A percentile compares a stretch with the other conserved stretches of the same genome.
phyloP scores from a whole-genome alignment of 1,284 basidiomycete species.

The Leccinum fuscescens region DNA sequence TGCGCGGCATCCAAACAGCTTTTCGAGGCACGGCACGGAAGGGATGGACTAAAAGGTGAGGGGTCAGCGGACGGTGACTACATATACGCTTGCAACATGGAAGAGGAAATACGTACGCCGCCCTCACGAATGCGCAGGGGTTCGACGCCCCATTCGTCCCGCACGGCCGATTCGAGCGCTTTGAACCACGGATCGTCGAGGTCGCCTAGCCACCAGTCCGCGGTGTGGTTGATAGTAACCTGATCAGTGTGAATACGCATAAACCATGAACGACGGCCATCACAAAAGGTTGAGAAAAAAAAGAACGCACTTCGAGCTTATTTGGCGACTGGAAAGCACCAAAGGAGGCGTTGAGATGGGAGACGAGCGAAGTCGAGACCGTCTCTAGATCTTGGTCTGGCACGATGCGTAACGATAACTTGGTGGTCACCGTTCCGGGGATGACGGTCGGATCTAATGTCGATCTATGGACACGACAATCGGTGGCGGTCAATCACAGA shows the following conservation, averaged over 20 bases:
- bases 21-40: slow-evolving; percentile 89
- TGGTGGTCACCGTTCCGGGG: slow-evolving; percentile 75
- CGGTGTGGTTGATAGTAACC: slow-evolving; percentile 80
- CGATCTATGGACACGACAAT: background rate
- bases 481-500: background rate
- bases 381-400: slow-evolving; percentile 85
- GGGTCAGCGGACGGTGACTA: background rate
- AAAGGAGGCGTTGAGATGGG: slow-evolving; percentile 66
- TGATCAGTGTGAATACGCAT: slow-evolving; percentile 29
- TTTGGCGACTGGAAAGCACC: slow-evolving; percentile 66
- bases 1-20: slow-evolving; percentile 80
- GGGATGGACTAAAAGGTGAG: slow-evolving; percentile 70
- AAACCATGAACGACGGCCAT: background rate
- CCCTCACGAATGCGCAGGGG: slow-evolving; percentile 93
- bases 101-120: slow-evolving; percentile 58
- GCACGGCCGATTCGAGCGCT: slow-evolving; percentile 77
- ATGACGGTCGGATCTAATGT: slow-evolving; percentile 80
- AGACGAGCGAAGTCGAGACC: slow-evolving; percentile 62
- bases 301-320: slow-evolving; percentile 54
- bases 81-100: background rate
- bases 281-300: too few species aligned
- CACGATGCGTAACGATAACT: slow-evolving; percentile 87
- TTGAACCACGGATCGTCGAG: slow-evolving; percentile 82
- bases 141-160: slow-evolving; percentile 81
- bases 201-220: slow-evolving; percentile 95